Evolutionary conservation across 176 grass and related monocot genomes (phyloP).

Genomic region (Raddia distichophylla): DNA sequence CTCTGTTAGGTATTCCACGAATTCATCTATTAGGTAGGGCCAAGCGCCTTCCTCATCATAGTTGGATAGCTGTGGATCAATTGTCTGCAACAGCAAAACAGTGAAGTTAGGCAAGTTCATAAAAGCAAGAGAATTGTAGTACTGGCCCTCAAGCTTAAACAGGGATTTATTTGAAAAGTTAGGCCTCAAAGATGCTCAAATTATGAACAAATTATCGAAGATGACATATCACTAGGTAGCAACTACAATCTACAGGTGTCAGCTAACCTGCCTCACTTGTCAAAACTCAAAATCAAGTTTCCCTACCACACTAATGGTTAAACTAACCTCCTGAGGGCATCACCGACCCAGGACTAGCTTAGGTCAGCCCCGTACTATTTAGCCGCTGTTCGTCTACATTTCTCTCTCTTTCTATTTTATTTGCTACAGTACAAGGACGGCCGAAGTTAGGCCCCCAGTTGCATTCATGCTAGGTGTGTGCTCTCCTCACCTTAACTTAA

Average conservation of each 20-base stretch:
- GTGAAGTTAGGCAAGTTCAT: constrained; percentile 10
- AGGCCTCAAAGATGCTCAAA: neutral
- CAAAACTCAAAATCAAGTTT: constrained; percentile 10
- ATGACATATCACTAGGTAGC: constrained; percentile 9
- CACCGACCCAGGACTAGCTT: no score
- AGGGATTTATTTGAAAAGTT: neutral
- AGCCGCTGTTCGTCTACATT: no score
- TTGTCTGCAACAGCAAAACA: constrained; percentile 53
- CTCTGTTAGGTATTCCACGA: constrained; percentile 91
- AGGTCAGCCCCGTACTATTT: no score
- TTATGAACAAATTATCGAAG: constrained; percentile 8
- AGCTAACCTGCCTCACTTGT: constrained; percentile 1
- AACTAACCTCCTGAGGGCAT: neutral
- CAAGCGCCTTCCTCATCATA: constrained; percentile 96
- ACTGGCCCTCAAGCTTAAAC: neutral
- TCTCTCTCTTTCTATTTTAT: no score
- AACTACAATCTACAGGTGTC: neutral
- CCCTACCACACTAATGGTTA: neutral
- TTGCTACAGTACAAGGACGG: no score
- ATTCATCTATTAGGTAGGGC: constrained; percentile 99
- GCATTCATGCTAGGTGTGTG: neutral
- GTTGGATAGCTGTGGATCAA: constrained; percentile 90
- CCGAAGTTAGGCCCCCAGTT: neutral
- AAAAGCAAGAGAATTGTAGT: constrained; percentile 1
- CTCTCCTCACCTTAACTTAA: no score